Conservation (phyloP, 2,329 filamentous ascomycete species). For the Myriosclerotinia curreyana region DNA sequence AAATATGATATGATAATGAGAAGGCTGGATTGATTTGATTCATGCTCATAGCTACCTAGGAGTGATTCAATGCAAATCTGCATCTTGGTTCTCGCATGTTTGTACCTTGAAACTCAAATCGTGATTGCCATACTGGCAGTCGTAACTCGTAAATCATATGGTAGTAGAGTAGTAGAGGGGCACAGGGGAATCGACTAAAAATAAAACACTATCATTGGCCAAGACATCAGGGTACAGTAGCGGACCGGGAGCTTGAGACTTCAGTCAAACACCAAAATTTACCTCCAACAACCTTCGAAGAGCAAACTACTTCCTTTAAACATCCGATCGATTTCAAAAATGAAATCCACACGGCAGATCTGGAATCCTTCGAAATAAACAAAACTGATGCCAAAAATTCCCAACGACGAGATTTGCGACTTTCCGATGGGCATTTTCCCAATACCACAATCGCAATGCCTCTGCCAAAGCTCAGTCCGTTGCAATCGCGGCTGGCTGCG, state of each 20-base stretch:
- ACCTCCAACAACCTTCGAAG: neutral
- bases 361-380: neutral
- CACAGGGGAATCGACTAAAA: neutral
- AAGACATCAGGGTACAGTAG: conserved; percentile 13
- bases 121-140: conserved; percentile 4
- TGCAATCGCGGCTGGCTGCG: conserved; percentile 70
- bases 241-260: conserved; percentile 16
- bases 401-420: neutral
- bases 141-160: neutral
- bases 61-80: neutral
- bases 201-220: conserved; percentile 20
- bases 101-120: neutral
- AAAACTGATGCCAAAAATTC: conserved; percentile 9
- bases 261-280: conserved; percentile 18
- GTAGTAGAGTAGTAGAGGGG: conserved; percentile 7
- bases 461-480: conserved; percentile 55
- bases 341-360: neutral
- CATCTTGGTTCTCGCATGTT: neutral
- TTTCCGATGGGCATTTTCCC: conserved; percentile 19
- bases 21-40: neutral
- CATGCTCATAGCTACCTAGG: neutral
- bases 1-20: conserved; percentile 11
- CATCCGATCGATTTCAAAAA: conserved; percentile 1
- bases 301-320: conserved; percentile 6
- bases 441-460: conserved; percentile 33